Evolutionary conservation across 1,284 basidiomycete genomes (phyloP).

Genomic region (Papiliotrema nemorosa): DNA sequence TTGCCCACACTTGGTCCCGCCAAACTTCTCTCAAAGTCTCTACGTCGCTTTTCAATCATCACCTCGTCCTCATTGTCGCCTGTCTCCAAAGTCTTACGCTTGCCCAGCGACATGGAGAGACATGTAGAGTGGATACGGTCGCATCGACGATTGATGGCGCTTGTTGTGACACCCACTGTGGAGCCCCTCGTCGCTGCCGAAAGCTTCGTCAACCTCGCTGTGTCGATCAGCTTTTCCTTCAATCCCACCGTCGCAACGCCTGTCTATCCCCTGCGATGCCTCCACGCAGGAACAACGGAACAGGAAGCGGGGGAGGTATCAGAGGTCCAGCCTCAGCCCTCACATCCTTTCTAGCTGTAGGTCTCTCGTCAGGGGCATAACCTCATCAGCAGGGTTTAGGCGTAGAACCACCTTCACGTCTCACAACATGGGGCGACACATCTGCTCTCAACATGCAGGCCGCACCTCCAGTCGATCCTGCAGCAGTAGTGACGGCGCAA

Average conservation of each 20-base stretch:
- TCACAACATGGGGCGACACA: constrained; percentile 35
- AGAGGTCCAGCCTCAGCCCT: constrained; percentile 86
- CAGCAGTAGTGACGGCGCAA: constrained; percentile 32
- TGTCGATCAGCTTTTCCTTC: too few species aligned
- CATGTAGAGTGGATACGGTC: too few species aligned
- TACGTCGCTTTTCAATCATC: constrained; percentile 12
- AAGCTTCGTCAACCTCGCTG: too few species aligned
- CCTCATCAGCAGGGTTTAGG: constrained; percentile 35
- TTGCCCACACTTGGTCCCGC: constrained; percentile 49
- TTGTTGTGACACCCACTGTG: too few species aligned
- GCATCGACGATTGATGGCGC: too few species aligned
- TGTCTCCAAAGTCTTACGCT: too few species aligned
- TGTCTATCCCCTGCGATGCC: too few species aligned
- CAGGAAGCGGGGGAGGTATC: constrained; percentile 51
- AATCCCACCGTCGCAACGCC: too few species aligned
- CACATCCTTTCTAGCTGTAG: constrained; percentile 82
- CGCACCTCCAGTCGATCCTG: constrained; percentile 27
- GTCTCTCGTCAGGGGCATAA: constrained; percentile 28
- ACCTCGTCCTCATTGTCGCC: too few species aligned
- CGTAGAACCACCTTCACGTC: constrained; percentile 36
- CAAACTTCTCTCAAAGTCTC: constrained; percentile 43
- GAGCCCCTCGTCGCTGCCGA: too few species aligned
- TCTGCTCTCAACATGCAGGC: constrained; percentile 9
- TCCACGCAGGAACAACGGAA: constrained; percentile 4
- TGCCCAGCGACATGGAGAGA: too few species aligned